Percentiles rank a stretch among this genome's conserved stretches.
Conservation (phyloP, 164 flowering plant species). For the Nelumbo lutea region DNA sequence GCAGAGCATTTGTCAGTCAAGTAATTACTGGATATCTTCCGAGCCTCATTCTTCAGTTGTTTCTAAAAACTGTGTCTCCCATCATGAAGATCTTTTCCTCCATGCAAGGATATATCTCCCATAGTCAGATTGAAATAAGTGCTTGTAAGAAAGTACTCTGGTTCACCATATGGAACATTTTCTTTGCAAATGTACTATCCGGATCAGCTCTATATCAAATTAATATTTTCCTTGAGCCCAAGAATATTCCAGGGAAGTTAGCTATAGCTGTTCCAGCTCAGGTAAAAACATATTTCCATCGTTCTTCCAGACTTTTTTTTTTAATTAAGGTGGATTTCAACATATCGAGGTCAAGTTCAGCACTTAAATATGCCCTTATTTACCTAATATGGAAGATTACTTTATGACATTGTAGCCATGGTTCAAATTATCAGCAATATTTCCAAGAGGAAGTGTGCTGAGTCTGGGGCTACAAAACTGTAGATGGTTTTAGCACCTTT, state of each 20-base stretch:
- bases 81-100: constrained; percentile 73
- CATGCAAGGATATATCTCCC: constrained; percentile 72
- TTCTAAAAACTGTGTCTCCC: constrained; percentile 66
- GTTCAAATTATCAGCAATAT: too few relatives aligned
- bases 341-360: neutral
- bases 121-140: constrained; percentile 74
- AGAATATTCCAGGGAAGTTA: constrained; percentile 52
- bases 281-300: constrained; percentile 32
- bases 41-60: constrained; percentile 78
- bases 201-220: constrained; percentile 55
- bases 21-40: constrained; percentile 96
- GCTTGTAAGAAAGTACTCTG: constrained; percentile 74
- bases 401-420: neutral
- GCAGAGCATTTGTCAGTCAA: constrained; percentile 72
- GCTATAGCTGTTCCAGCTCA: constrained; percentile 86
- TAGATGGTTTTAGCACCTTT: too few relatives aligned
- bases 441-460: too few relatives aligned
- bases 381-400: neutral
- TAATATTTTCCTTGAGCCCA: constrained; percentile 63
- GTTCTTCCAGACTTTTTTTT: neutral
- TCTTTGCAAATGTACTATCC: constrained; percentile 84
- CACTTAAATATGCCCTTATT: neutral
- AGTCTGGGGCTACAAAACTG: too few relatives aligned
- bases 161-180: constrained; percentile 89
- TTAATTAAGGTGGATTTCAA: neutral